Evolutionary conservation across 2,329 filamentous ascomycete species (phyloP).

Genomic region (Ceratocystis alfenasii): DNA sequence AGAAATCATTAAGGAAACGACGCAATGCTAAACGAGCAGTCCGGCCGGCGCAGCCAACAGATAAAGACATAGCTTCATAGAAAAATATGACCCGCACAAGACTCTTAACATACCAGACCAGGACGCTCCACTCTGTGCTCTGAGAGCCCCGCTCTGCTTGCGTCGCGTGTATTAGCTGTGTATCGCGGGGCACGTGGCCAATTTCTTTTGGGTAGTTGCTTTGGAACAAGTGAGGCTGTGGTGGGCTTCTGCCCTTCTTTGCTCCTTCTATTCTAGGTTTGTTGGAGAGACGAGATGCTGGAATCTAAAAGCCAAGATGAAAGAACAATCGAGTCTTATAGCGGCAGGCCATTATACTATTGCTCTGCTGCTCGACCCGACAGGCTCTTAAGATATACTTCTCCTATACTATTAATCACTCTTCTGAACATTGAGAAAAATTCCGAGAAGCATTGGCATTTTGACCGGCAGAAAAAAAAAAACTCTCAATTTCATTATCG

Average conservation of each 20-base stretch:
- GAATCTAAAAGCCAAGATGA: neutral
- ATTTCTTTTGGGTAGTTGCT: constrained; percentile 3
- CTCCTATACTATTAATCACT: neutral
- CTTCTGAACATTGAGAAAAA: neutral
- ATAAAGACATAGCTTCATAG: constrained; percentile 5
- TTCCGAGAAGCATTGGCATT: constrained; percentile 7
- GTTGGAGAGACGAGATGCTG: neutral
- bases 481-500: neutral
- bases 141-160: neutral
- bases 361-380: neutral
- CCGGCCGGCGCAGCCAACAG: neutral
- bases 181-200: neutral
- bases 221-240: neutral
- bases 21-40: neutral
- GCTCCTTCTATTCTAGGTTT: neutral
- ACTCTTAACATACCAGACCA: too few species aligned
- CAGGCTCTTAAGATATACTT: neutral
- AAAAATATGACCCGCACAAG: neutral
- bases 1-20: too few species aligned
- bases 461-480: neutral
- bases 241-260: neutral
- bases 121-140: too few species aligned
- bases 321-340: neutral
- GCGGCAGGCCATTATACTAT: neutral
- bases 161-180: neutral